Evolutionary conservation across 2,329 filamentous ascomycete species (phyloP).

Genomic region (Venturia carpophila): DNA sequence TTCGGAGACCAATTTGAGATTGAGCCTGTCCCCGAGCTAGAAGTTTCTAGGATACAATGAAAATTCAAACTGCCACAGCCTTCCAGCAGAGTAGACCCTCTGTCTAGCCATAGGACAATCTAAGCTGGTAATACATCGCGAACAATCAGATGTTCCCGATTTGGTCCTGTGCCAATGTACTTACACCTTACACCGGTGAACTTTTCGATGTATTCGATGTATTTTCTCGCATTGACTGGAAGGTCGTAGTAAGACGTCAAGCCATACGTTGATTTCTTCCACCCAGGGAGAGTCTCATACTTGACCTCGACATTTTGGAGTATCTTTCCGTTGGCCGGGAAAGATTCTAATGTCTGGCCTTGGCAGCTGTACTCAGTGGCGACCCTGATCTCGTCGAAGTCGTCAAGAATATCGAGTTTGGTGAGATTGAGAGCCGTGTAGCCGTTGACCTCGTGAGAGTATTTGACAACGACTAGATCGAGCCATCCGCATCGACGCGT

Average conservation of each 20-base stretch:
- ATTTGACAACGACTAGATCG: conserved; percentile 62
- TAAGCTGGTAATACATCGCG: conserved; percentile 11
- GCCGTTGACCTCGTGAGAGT: conserved; percentile 51
- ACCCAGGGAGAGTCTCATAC: conserved; percentile 62
- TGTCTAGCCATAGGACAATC: too few relatives aligned
- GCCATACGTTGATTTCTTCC: conserved; percentile 57
- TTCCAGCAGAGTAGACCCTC: not conserved
- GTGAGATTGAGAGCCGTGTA: conserved; percentile 56
- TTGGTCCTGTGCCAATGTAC: conserved; percentile 60
- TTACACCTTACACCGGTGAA: conserved; percentile 56
- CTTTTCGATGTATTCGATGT: conserved; percentile 60
- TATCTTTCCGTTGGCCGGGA: conserved; percentile 55
- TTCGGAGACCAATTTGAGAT: not conserved
- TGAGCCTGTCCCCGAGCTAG: not conserved
- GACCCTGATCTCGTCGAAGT: conserved; percentile 66
- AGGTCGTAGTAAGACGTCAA: conserved; percentile 54
- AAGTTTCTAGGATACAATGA: not conserved
- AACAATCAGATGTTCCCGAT: conserved; percentile 55
- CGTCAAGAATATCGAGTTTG: conserved; percentile 63
- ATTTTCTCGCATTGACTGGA: conserved; percentile 55
- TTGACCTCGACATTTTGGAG: conserved; percentile 55
- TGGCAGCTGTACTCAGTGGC: conserved; percentile 61
- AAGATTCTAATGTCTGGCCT: conserved; percentile 50
- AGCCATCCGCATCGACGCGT: conserved; percentile 57
- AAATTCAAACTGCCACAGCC: not conserved